Percentiles rank a stretch among this genome's conserved stretches.
phyloP scores from a whole-genome alignment of 371 early-diverging fungal species.

The Mortierella sp. region DNA sequence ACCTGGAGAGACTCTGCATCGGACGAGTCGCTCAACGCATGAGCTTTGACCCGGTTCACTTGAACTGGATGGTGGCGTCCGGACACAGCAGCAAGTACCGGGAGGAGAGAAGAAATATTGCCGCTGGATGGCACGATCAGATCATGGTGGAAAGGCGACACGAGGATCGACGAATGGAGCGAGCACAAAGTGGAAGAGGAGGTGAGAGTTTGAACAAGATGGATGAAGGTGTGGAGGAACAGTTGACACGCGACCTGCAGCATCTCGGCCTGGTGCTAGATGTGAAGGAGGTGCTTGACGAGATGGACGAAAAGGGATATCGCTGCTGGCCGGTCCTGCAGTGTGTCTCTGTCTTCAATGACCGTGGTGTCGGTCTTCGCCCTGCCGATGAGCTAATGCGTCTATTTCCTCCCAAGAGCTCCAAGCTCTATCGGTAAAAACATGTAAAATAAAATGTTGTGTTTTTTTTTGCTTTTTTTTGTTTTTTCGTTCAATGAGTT shows the following conservation, averaged over 20 bases:
- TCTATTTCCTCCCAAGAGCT: conserved; percentile 7
- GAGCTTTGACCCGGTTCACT: neutral
- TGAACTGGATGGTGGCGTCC: conserved; percentile 12
- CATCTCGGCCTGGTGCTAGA: conserved; percentile 10
- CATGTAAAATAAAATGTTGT: neutral
- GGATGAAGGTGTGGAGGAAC: neutral
- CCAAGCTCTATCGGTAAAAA: neutral
- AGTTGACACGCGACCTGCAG: neutral
- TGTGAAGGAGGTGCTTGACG: neutral
- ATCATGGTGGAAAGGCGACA: neutral
- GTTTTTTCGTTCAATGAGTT: neutral
- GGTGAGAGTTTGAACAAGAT: neutral
- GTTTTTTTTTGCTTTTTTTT: neutral
- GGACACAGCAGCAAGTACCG: neutral
- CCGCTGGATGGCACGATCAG: neutral
- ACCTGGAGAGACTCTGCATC: neutral
- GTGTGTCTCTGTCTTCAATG: conserved; percentile 1
- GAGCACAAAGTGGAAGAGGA: neutral
- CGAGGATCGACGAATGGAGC: neutral
- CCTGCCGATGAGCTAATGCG: conserved; percentile 7
- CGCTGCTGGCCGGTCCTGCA: conserved; percentile 8
- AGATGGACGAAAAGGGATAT: neutral
- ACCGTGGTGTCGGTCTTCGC: neutral
- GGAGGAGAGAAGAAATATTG: conserved; percentile 4
- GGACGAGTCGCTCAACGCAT: neutral